Conservation (phyloP, 805 yeast species). For the Candida multigemmis region DNA sequence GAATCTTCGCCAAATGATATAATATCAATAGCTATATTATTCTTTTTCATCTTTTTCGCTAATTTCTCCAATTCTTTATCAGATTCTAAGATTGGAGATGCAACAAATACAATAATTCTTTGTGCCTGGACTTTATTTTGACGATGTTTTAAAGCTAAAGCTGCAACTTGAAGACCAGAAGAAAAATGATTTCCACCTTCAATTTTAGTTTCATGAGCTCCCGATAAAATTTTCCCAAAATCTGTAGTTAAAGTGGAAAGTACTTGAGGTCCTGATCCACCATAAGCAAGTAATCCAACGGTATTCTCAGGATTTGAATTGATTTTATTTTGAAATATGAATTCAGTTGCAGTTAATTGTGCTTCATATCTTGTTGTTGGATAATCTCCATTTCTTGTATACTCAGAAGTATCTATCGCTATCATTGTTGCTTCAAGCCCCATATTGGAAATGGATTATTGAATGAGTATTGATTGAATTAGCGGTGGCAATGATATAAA, state of each 20-base stretch:
- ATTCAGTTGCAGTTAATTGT: constrained; percentile 81
- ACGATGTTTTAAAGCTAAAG: constrained; percentile 87
- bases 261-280: constrained; percentile 81
- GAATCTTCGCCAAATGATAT: constrained; percentile 88
- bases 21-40: constrained; percentile 81
- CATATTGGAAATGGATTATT: constrained; percentile 38
- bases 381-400: constrained; percentile 92
- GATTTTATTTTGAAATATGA: constrained; percentile 77
- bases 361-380: constrained; percentile 85
- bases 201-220: constrained; percentile 71
- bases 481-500: not conserved
- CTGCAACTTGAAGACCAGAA: constrained; percentile 87
- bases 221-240: constrained; percentile 76
- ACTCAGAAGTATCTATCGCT: constrained; percentile 92
- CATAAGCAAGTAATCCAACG: constrained; percentile 84
- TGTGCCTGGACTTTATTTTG: constrained; percentile 90
- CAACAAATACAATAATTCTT: constrained; percentile 83
- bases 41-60: constrained; percentile 90
- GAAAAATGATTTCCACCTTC: constrained; percentile 59
- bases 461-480: constrained; percentile 1
- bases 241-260: constrained; percentile 81
- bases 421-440: constrained; percentile 95
- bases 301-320: constrained; percentile 89
- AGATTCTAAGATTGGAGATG: constrained; percentile 68
- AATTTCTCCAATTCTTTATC: constrained; percentile 69